Evolutionary conservation across 2,329 filamentous ascomycete genomes (phyloP), one percentile per base, ranked within the genome.

Genomic region (Colletotrichum filicis): DNA sequence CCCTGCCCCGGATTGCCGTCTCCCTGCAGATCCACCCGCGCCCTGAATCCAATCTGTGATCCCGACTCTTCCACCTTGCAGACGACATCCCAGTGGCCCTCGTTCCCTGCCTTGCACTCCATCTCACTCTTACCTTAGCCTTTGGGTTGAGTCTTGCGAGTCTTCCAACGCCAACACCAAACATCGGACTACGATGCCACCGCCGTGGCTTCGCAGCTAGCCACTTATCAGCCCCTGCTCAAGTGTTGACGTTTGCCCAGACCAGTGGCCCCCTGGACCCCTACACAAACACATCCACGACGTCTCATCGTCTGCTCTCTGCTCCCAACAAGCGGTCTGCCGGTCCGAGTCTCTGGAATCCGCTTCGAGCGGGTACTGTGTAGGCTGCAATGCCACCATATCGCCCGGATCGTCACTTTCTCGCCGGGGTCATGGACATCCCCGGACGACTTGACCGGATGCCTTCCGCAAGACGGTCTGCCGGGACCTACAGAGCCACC

Each of bases 71-170:
- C 30, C 52, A 42, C 42, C 55, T 61, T 58, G 65, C 26, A 49
- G 49, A 72, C 66, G 19, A 59, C 22, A 64, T 69, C 70, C 70
- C 66, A 26, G 66, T 24, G 12, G 26, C 56, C 28, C 12, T 70
- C 30, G 5, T 37, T 49, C 26, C 60, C 66, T 73, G 66, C 66
- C 49, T 70, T 73, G 53, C 70, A 70, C 70, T 73, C 70, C 70
- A 69, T 73, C 55, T 60, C 60, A 5, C 58, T 65, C 60, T 19
- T 35, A 5, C 60, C 66, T 22, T 35, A 35, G 11, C 32, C 32
- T 35, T 35, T 42, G 3, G 16, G 14, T 42, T 42, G 14, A 42
- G 37, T 42, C 37, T 42, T 56, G 42, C 42, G 42, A 49, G 42
- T 3, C 42, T 49, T 56, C 68, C 66, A 65, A 28, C 49, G 53